Base-by-base conservation (phyloP, 164 flowering plant species). In the Tinospora cordifolia region DNA sequence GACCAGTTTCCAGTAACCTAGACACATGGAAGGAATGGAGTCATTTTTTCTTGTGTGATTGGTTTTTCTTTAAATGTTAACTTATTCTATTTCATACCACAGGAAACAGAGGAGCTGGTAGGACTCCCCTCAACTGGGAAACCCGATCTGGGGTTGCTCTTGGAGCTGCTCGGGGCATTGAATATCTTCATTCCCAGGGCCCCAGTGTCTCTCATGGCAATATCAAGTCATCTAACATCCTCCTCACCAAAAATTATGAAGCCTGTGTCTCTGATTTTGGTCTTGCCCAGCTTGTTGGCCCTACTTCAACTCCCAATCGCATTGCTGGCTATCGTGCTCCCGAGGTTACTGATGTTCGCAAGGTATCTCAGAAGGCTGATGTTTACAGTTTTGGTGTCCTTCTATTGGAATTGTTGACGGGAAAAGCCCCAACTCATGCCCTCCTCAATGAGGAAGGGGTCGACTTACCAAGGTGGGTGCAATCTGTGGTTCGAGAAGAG, bases 381-480 rank as follows among this genome's bases (percentile, higher is more conserved):
- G 90, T 93, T n/a, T 90, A 89, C 86, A 90, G 97, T 75, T 93
- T 90, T 54, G 98, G 98, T 2, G 88, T 90, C 13, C 73, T 90
- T 73, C 81, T 93, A 11, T 71, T 93, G 77, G 98, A 93, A 76
- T 73, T 93, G 77, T 84, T 93, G 13, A 93, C 97, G 1, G 97
- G 97, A 19, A 91, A 90, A 77, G 85, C 97, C 19, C 98, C 97
- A 0, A 85, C 88, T 0, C 92, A 93, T 49, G 71, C 93, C 30
- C 66, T 81, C 34, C 27, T 86, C 67, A 87, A 88, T 30, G 98
- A 89, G 75, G 98, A 89, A 40, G 98, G 93, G 3, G 95, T 90
- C 0, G 97, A 93, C 74, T 87, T 90, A 8, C 98, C 98, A 2
- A 82, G 93, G 64, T 93, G 98, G 98, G 98, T 90, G 21, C 93